Evolutionary conservation across 1,284 basidiomycete genomes (phyloP), one percentile per base, ranked within the genome.

Genomic region (Trichosporon sp.): DNA sequence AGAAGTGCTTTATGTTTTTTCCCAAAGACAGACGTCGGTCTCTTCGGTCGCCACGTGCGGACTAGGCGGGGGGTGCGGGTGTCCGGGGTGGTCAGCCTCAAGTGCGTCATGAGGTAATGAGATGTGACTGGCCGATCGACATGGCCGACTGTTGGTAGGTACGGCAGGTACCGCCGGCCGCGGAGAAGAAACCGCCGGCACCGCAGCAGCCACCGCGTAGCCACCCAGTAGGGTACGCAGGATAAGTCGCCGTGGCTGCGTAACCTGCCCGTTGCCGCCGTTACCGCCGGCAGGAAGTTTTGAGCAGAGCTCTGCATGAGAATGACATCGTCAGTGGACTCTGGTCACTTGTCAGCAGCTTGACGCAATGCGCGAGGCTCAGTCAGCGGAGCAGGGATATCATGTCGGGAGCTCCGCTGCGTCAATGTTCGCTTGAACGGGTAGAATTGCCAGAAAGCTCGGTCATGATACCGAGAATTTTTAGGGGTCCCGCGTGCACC

Each of bases 231-330:
- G 16, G 43, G 12, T 5, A 5, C 43, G 16, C 11, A 14, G 43
- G 43, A 48, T 48, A 48, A 48, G 43, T 48, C 43, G 43, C 43
- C 43, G 43, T 48, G 43, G 43, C 43, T 48, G 43, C 43, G 43
- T 48, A 48, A 48, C 16, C 43, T 14, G 26, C 26, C 26, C 26
- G 26, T 26, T 26, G 26, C 26, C 26, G 43, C 43, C 43, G 43
- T 48, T 48, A n/a, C 43, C 43, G 43, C 43, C 43, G 43, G 43
- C 43, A 48, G 4, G 43, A 12, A 48, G 43, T 14, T 48, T 48
- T 48, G 43, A 48, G 26, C 26, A n/a, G 12, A n/a, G 26, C 16
- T 48, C 11, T 48, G 43, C 43, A n/a, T 48, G 43, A 26, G 43
- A 48, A 48, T 26, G 26, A 48, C 43, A n/a, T 26, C 26, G 26